Evolutionary conservation across 768 basidiomycete species (phyloP).

Genomic region (Russula ochroleuca): DNA sequence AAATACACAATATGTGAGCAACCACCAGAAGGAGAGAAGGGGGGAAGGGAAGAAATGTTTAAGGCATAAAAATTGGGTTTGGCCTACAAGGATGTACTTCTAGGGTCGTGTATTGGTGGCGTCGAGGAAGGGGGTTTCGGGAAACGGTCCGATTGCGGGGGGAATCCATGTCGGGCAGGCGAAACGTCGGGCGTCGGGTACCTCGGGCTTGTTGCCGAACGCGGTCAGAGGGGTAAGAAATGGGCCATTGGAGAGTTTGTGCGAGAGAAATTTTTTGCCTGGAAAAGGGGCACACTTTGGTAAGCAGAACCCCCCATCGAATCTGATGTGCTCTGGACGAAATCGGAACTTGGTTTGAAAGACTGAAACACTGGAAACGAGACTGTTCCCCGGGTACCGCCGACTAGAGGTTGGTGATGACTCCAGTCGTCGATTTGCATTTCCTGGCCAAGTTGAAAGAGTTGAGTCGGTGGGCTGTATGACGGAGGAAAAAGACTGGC

Average conservation of each 20-base stretch:
- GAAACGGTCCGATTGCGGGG: not conserved
- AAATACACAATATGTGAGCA: not conserved
- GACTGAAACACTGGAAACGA: not conserved
- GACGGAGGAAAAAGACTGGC: not conserved
- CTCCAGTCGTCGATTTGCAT: not conserved
- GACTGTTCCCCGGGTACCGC: not conserved
- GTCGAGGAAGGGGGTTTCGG: not conserved
- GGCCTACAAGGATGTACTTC: not conserved
- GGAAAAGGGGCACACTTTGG: not conserved
- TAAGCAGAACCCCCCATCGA: not conserved
- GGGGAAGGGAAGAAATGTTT: no score
- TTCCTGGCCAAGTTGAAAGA: not conserved
- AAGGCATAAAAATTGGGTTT: not conserved
- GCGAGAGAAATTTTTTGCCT: not conserved
- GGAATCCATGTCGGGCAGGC: not conserved
- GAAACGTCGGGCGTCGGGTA: not conserved
- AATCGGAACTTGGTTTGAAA: constrained; percentile 6
- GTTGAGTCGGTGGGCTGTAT: not conserved
- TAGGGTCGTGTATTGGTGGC: not conserved
- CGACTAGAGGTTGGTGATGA: not conserved
- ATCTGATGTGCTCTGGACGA: not conserved
- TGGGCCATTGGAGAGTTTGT: not conserved
- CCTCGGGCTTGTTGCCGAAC: not conserved
- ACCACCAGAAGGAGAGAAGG: not conserved
- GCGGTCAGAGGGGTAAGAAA: not conserved